Evolutionary conservation across 306 rosid genomes (phyloP).

Genomic region (Bauhinia variegata): DNA sequence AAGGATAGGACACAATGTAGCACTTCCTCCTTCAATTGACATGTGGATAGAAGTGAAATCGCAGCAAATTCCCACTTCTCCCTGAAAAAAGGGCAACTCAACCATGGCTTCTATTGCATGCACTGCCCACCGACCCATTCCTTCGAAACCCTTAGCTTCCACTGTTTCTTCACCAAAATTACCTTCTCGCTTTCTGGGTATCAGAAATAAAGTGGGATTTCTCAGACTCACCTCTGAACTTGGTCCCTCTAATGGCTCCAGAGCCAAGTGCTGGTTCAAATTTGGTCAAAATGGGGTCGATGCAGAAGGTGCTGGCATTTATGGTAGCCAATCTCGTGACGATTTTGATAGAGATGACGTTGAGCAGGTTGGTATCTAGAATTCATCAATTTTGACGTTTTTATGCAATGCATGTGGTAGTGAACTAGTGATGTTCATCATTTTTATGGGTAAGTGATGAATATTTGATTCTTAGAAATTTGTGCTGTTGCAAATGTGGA

Average conservation of each 20-base stretch:
- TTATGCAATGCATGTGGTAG: not conserved
- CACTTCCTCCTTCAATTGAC: slow-evolving; percentile 22
- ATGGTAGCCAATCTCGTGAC: slow-evolving; percentile 90
- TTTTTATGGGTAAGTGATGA: not conserved
- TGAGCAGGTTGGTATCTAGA: slow-evolving; percentile 63
- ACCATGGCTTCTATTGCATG: slow-evolving; percentile 80
- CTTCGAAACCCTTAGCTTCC: slow-evolving; percentile 44
- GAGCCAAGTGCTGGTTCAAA: slow-evolving; percentile 80
- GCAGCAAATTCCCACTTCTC: not conserved
- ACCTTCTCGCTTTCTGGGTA: slow-evolving; percentile 56
- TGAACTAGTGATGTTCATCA: slow-evolving; percentile 6
- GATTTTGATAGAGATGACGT: slow-evolving; percentile 94
- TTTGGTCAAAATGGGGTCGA: slow-evolving; percentile 87
- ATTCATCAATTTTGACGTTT: slow-evolving; percentile 1
- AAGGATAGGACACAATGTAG: not conserved
- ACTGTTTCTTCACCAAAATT: slow-evolving; percentile 42
- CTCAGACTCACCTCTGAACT: slow-evolving; percentile 39
- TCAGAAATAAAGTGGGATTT: slow-evolving; percentile 44
- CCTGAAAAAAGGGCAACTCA: slow-evolving; percentile 22
- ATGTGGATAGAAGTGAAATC: slow-evolving; percentile 50
- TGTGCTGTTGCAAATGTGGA: slow-evolving; percentile 6
- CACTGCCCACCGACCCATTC: slow-evolving; percentile 47
- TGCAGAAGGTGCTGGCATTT: slow-evolving; percentile 96
- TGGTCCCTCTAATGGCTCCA: slow-evolving; percentile 89
- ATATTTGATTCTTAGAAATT: slow-evolving; percentile 8